Base-by-base conservation (phyloP, 1,139 yeast species). In the Wickerhamiella infanticola region DNA sequence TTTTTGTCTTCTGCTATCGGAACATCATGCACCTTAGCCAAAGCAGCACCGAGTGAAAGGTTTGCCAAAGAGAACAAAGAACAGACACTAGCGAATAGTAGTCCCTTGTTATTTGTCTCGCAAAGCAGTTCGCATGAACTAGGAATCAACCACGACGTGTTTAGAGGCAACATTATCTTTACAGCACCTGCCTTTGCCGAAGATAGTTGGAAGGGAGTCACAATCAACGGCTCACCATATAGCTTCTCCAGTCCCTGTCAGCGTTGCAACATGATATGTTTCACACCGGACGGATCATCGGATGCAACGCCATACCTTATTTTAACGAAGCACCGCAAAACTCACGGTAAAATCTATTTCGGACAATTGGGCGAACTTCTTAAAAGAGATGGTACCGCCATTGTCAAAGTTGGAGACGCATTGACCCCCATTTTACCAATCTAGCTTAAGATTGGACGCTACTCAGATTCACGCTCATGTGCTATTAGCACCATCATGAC, bases 221-320 rank as follows among this genome's bases (percentile, higher is more conserved):
- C 11, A 3, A 37, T 43, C 3, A 45, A 44, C 1, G 11, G 5
- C 26, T 33, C 33, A 2, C 26, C 7, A 3, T 43, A 45, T n/a
- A 42, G 27, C 43, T 54, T 43, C 49, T 47, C 57, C 3, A 63
- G 63, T 0, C 55, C 52, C n/a, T 68, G 72, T 49, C 60, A 64
- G 23, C 53, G 72, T 36, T 68, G 72, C 50, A 65, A 64, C 44
- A 67, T 68, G 71, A 61, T 68, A 13, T 63, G 69, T 1, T 63
- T 67, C 11, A 62, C 65, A 26, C 53, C 55, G 7, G 53, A 59
- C 11, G 72, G 71, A 5, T 41, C 43, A 13, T 45, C 50, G 65
- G 73, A 61, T 67, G 71, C 57, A 27, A 49, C 47, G 23, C 64
- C 65, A 1, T 61, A 59, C 40, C 50, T 51, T 35, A 59, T 63